phyloP scores from a whole-genome alignment of 495 filamentous ascomycete species.

The Cryomyces antarcticus region DNA sequence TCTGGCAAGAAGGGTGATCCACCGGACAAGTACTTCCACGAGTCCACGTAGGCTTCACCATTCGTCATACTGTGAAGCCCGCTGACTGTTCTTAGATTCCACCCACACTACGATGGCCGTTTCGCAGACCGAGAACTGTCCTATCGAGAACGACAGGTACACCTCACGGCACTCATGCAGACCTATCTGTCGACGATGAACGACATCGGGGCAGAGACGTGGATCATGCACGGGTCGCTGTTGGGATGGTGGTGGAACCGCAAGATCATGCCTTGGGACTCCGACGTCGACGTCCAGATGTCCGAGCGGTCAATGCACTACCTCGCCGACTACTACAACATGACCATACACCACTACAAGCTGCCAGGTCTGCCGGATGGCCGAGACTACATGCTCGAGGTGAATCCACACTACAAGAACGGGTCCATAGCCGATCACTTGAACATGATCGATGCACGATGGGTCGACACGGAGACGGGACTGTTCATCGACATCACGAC shows the following conservation, averaged over 20 bases:
- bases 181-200: conserved; percentile 35
- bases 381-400: conserved; percentile 31
- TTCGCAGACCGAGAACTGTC: conserved; percentile 11
- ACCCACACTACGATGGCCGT: conserved; percentile 19
- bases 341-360: conserved; percentile 35
- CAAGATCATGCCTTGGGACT: conserved; percentile 44
- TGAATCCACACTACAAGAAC: conserved; percentile 37
- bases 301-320: conserved; percentile 33
- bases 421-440: conserved; percentile 22
- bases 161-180: conserved; percentile 30
- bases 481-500: conserved; percentile 45
- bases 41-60: conserved; percentile 7
- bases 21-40: conserved; percentile 14
- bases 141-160: conserved; percentile 8
- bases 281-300: conserved; percentile 39
- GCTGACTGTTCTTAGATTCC: conserved; percentile 7
- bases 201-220: conserved; percentile 35
- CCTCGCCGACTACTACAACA: conserved; percentile 39
- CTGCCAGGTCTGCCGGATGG: conserved; percentile 16
- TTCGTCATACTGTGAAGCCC: not conserved
- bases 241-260: conserved; percentile 46
- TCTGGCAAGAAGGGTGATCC: conserved; percentile 7
- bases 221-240: conserved; percentile 43
- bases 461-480: conserved; percentile 39
- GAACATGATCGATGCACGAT: conserved; percentile 41